Conservation (phyloP, 306 rosid species). For the Myrica gale region DNA sequence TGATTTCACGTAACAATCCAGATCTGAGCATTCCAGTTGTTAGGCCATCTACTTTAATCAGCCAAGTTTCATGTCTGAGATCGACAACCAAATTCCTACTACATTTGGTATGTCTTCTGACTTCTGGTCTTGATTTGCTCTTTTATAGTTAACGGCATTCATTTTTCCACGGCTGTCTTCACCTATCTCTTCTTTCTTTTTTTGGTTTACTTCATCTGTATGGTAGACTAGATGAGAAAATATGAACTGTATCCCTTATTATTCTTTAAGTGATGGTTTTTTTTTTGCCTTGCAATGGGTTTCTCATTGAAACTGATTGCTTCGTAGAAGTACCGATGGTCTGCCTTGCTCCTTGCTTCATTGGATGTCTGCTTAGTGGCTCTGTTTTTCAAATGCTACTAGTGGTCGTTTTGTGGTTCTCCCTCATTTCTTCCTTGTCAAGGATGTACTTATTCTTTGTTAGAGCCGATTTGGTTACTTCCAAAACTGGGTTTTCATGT, state of each 20-base stretch:
- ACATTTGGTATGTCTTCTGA: conserved; percentile 55
- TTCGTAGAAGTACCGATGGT: background rate
- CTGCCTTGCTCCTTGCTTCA: background rate
- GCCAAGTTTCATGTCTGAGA: conserved; percentile 76
- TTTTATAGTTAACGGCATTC: background rate
- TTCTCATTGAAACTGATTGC: background rate
- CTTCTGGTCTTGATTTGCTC: background rate
- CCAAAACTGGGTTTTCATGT: background rate
- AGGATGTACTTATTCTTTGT: background rate
- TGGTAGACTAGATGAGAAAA: background rate
- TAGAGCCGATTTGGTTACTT: background rate
- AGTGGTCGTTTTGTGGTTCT: background rate
- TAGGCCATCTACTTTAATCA: conserved; percentile 33
- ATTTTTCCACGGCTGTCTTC: background rate
- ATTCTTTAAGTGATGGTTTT: background rate
- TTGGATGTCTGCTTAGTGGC: background rate
- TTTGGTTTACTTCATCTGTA: background rate
- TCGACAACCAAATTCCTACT: conserved; percentile 68
- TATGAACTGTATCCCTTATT: background rate
- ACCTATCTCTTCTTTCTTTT: background rate
- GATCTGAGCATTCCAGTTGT: conserved; percentile 49
- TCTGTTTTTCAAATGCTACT: background rate
- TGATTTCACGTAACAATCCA: conserved; percentile 11
- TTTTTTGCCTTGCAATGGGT: background rate
- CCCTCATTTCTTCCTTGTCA: background rate